Conservation (phyloP, 2,329 filamentous ascomycete species). For the Scedosporium aurantiacum region DNA sequence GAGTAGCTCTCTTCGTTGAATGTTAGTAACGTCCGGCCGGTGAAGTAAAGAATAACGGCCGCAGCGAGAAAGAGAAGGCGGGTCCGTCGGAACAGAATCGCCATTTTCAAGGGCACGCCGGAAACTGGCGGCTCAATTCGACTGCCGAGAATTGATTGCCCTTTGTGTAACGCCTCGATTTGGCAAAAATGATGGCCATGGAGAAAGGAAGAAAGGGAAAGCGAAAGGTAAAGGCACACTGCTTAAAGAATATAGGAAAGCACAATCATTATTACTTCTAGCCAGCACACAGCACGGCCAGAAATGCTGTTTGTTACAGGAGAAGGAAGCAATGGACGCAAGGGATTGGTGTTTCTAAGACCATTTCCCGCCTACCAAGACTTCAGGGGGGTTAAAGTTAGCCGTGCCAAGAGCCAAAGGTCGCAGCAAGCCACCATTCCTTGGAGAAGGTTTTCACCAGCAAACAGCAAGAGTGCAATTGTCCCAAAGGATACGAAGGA, state of each 20-base stretch:
- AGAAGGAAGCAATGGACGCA: no score
- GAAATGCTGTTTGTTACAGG: no score
- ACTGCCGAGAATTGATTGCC: neutral
- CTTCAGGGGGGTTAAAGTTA: no score
- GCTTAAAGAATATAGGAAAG: neutral
- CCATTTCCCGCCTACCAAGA: no score
- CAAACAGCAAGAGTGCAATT: no score
- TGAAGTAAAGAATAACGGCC: slow-evolving; percentile 1
- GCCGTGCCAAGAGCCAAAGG: no score
- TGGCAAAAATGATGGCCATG: neutral
- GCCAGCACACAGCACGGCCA: no score
- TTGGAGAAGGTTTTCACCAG: no score
- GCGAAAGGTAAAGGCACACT: neutral
- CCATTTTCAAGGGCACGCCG: neutral
- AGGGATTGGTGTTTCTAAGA: no score
- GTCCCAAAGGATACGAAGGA: no score
- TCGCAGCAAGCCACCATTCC: no score
- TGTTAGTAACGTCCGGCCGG: neutral
- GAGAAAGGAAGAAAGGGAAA: neutral
- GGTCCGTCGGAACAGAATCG: slow-evolving; percentile 1
- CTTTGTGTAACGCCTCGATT: neutral
- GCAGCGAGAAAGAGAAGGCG: neutral
- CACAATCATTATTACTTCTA: no score
- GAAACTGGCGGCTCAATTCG: neutral
- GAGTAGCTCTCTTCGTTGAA: neutral